Base-by-base conservation (phyloP, 192 early-diverging fungal genomes). In the Radiomyces spectabilis region DNA sequence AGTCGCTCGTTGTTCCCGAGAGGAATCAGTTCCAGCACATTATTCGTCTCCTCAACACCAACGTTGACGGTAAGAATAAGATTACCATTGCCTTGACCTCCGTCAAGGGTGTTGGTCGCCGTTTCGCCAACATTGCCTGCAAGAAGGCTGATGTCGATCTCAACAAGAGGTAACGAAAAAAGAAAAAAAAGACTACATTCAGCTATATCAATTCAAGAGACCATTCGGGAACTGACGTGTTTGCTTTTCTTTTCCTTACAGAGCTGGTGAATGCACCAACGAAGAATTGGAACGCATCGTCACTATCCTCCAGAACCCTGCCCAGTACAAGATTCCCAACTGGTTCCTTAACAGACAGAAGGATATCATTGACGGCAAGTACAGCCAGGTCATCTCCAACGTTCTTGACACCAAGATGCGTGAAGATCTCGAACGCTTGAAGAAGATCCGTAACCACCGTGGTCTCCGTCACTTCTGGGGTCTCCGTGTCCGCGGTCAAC, bases 291-390 rank as follows among this genome's bases (percentile, higher is more conserved):
- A 96, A 81, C 91, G 95, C 66, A 76, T 98, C 43, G 93, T 98
- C 52, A 92, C 86, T 69, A 98, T 98, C 75, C 84, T 98, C 76
- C 95, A 98, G 78, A 95, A 97, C 90, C 95, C 95, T 51, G 86
- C 87, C 67, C 92, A 98, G 79, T 98, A 94, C 87, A 94, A 95
- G 85, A 95, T 98, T 79, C 95, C 95, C 57, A 79, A 89, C 78
- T 98, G 95, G 95, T 98, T 96, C 90, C 85, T 98, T 52, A 98
- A 98, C 88, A 86, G 93, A 74, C 95, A 98, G 76, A 98, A 96
- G 88, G 93, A 98, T 81, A 85, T 91, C 69, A 80, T 85, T 61
- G 87, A 91, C 69, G 93, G 93, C 73, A 93, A 91, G 78, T 93
- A 88, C 86, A 82, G 85, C 55, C 95, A 98, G 78, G 75, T 89